Percentiles rank a stretch among this genome's conserved stretches.
These are phyloP conservation scores for Bimuria novae-zelandiae DNA, from an alignment of 2,329 filamentous ascomycete species.

Conservation along the genomic window DNA sequence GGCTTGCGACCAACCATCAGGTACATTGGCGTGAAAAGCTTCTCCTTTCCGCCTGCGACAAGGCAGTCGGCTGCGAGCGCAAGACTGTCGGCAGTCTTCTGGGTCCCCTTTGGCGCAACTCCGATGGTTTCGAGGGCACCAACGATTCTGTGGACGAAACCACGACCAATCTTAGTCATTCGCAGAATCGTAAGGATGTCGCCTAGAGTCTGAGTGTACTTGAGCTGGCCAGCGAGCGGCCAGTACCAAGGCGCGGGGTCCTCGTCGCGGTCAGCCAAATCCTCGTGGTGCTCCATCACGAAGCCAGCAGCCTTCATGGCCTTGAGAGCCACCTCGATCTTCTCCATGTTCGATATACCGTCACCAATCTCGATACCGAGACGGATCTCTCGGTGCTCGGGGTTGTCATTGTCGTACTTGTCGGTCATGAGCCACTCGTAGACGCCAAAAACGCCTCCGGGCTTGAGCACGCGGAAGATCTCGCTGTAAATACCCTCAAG, in stretches of 20 bases:
- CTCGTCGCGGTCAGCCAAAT: slow-evolving; percentile 74
- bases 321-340: slow-evolving; percentile 74
- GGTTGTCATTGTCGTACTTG: slow-evolving; percentile 85
- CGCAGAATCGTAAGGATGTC: slow-evolving; percentile 83
- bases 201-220: slow-evolving; percentile 76
- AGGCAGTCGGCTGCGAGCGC: slow-evolving; percentile 81
- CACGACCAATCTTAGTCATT: slow-evolving; percentile 85
- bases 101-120: slow-evolving; percentile 79
- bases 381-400: slow-evolving; percentile 85
- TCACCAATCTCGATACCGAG: slow-evolving; percentile 94
- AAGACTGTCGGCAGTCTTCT: slow-evolving; percentile 93
- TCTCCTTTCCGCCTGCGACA: slow-evolving; percentile 82
- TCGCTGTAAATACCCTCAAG: slow-evolving; percentile 92
- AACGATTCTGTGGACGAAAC: slow-evolving; percentile 74
- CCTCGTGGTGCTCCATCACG: slow-evolving; percentile 79
- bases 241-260: slow-evolving; percentile 89
- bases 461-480: slow-evolving; percentile 94
- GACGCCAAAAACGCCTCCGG: slow-evolving; percentile 91
- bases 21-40: slow-evolving; percentile 99
- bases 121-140: slow-evolving; percentile 75
- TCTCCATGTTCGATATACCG: slow-evolving; percentile 97
- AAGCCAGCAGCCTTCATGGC: slow-evolving; percentile 91
- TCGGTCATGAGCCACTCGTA: slow-evolving; percentile 99
- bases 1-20: slow-evolving; percentile 94
- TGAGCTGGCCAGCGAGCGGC: slow-evolving; percentile 82